phyloP scores from a whole-genome alignment of 495 filamentous ascomycete genomes.

The Aspergillus biplanus region DNA sequence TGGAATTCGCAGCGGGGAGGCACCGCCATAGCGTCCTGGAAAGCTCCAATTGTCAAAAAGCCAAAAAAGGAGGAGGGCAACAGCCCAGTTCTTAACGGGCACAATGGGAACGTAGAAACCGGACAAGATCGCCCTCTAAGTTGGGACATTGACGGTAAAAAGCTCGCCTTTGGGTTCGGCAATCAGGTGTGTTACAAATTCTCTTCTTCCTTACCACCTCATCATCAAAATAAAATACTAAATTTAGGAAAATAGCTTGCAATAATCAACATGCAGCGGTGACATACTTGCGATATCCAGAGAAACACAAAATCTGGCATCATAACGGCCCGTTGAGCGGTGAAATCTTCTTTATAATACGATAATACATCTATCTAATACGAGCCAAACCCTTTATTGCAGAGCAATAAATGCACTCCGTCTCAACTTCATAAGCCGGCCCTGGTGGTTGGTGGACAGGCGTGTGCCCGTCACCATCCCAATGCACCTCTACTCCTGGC shows the following conservation, averaged over 20 bases:
- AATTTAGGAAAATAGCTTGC: slow-evolving; percentile 39
- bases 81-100: slow-evolving; percentile 40
- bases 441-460: no score
- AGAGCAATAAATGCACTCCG: slow-evolving; percentile 14
- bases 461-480: neutral
- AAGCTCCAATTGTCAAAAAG: slow-evolving; percentile 33
- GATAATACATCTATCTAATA: slow-evolving; percentile 16
- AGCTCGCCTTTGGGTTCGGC: slow-evolving; percentile 72
- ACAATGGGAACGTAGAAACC: slow-evolving; percentile 40
- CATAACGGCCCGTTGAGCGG: neutral
- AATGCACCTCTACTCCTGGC: neutral
- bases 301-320: neutral
- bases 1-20: slow-evolving; percentile 72
- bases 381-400: slow-evolving; percentile 18
- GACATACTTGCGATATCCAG: slow-evolving; percentile 21
- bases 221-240: slow-evolving; percentile 5
- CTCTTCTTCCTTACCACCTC: neutral
- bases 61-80: slow-evolving; percentile 34
- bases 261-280: slow-evolving; percentile 50
- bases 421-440: slow-evolving; percentile 4
- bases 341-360: slow-evolving; percentile 8
- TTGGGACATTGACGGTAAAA: slow-evolving; percentile 78
- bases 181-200: slow-evolving; percentile 60
- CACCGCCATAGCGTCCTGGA: slow-evolving; percentile 70
- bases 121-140: slow-evolving; percentile 57